phyloP scores from a whole-genome alignment of 306 rosid species.

The Vigna mungo region DNA sequence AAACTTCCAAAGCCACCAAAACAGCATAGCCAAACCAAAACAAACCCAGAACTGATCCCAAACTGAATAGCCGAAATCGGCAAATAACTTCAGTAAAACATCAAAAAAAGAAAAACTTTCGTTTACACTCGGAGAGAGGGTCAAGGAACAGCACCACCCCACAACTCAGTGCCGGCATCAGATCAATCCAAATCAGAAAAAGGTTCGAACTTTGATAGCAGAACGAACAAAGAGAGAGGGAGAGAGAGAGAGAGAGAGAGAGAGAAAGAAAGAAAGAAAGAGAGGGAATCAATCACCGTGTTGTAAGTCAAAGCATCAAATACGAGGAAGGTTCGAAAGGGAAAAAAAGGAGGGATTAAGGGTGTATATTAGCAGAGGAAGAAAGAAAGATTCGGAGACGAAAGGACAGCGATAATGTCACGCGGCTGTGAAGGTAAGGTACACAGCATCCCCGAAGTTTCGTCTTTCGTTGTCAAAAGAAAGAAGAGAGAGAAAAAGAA shows the following conservation, averaged over 20 bases:
- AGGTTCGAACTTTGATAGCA: conserved; percentile 27
- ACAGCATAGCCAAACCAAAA: conserved; percentile 43
- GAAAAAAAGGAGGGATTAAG: not conserved
- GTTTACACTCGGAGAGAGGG: not conserved
- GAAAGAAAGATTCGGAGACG: not conserved
- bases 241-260: not conserved
- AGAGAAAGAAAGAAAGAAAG: not conserved
- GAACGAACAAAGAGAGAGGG: not conserved
- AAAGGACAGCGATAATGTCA: conserved; percentile 20
- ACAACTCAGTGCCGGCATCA: not conserved
- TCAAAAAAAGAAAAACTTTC: not conserved
- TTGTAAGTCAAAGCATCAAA: conserved; percentile 34
- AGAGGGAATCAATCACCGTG: not conserved
- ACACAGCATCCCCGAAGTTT: conserved; percentile 53
- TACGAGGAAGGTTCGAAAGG: conserved; percentile 45
- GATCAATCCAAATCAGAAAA: conserved; percentile 44
- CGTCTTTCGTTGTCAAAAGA: conserved; percentile 56
- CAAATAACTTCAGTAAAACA: not conserved
- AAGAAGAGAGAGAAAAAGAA: conserved; percentile 29
- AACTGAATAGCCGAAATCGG: conserved; percentile 21
- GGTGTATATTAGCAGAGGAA: not conserved
- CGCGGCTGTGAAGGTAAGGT: conserved; percentile 1
- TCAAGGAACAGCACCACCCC: not conserved
- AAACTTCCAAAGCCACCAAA: conserved; percentile 53
- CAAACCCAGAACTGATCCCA: conserved; percentile 17